These are phyloP conservation scores for Pseudogymnoascus sp. DNA, from an alignment of 2,329 filamentous ascomycete genomes.

Conservation along the genomic window DNA sequence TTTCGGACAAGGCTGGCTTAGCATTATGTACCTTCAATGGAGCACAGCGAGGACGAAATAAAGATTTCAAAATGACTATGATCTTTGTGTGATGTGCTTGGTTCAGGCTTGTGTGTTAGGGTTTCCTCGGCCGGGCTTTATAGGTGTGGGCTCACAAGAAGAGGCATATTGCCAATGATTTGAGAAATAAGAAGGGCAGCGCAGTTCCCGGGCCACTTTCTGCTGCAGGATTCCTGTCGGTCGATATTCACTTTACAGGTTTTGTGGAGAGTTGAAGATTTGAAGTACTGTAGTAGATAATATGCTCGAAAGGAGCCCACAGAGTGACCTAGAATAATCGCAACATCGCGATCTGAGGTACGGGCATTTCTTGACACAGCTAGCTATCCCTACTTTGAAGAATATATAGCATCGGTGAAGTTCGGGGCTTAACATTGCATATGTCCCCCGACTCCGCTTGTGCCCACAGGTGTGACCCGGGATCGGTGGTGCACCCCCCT, in stretches of 20 bases:
- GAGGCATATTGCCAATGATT: not conserved
- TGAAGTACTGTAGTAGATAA: not conserved
- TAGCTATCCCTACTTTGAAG: not conserved
- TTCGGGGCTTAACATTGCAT: not conserved
- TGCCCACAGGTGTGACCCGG: not conserved
- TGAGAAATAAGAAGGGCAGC: not conserved
- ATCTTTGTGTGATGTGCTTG: slow-evolving; percentile 1
- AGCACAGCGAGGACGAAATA: slow-evolving; percentile 29
- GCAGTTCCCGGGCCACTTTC: not conserved
- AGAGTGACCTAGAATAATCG: not conserved
- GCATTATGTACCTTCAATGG: slow-evolving; percentile 29
- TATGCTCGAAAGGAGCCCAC: not conserved
- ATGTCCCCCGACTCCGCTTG: not conserved
- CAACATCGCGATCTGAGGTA: not conserved
- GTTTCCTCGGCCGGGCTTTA: not conserved
- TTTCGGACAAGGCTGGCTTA: slow-evolving; percentile 28
- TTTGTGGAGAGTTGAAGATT: not conserved
- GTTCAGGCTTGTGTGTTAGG: not conserved
- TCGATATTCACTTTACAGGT: not conserved
- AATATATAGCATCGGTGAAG: not conserved
- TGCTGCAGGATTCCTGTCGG: not conserved
- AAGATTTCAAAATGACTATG: slow-evolving; percentile 16
- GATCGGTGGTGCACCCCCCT: not conserved
- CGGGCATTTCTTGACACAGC: not conserved
- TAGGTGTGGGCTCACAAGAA: not conserved